phyloP scores from a whole-genome alignment of 768 basidiomycete species.

The Leccinum ochraceum region DNA sequence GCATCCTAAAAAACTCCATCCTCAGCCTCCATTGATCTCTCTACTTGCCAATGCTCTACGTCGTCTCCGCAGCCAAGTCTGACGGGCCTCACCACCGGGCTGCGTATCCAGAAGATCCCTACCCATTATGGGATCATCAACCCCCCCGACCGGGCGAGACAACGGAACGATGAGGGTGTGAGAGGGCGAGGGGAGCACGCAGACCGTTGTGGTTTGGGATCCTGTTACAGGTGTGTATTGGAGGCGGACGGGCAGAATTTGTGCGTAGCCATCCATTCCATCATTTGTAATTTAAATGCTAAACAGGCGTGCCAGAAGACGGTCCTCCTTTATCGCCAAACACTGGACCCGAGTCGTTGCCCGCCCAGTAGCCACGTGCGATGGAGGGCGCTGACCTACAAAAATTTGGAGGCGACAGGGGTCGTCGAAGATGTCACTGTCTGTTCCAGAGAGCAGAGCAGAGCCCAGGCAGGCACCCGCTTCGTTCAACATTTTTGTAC shows the following conservation, averaged over 20 bases:
- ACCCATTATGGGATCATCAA: slow-evolving; percentile 95
- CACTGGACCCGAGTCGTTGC: no score
- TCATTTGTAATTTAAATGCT: slow-evolving; percentile 45
- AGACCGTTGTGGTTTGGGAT: slow-evolving; percentile 77
- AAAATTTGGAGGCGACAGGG: no score
- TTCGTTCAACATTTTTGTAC: no score
- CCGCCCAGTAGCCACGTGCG: no score
- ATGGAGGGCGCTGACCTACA: no score
- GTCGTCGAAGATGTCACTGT: no score
- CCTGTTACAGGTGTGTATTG: slow-evolving; percentile 92
- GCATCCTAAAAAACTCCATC: slow-evolving; percentile 86
- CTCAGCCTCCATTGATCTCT: slow-evolving; percentile 92
- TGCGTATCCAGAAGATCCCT: slow-evolving; percentile 76
- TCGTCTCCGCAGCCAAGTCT: slow-evolving; percentile 83
- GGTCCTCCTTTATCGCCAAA: no score
- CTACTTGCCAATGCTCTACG: slow-evolving; percentile 68
- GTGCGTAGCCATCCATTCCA: slow-evolving; percentile 57
- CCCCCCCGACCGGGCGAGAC: slow-evolving; percentile 83
- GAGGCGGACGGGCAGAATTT: slow-evolving; percentile 90
- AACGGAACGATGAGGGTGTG: slow-evolving; percentile 91
- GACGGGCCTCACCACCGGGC: slow-evolving; percentile 81
- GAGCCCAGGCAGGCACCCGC: no score
- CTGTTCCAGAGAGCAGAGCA: no score
- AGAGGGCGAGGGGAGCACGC: slow-evolving; percentile 80
- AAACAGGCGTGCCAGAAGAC: slow-evolving; percentile 48